Percentiles rank a stretch among this genome's conserved stretches.
phyloP scores from a whole-genome alignment of 768 basidiomycete species.

The Pilatotrama ljubarskyi region DNA sequence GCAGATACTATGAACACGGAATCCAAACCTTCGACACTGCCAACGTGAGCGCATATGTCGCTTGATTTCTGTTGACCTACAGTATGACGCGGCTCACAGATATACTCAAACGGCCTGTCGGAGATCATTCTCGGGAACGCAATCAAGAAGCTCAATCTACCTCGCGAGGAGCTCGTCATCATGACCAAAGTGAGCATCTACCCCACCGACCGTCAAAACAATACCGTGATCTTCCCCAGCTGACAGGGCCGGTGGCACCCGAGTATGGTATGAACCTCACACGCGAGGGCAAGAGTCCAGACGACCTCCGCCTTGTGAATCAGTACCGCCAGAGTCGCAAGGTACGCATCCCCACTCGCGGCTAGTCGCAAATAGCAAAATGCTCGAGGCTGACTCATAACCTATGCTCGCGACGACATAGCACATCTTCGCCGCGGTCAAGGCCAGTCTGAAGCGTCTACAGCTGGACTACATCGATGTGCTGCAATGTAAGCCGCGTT shows the following conservation, averaged over 20 bases:
- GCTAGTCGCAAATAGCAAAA: not conserved
- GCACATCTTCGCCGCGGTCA: conserved; percentile 74
- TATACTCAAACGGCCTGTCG: conserved; percentile 39
- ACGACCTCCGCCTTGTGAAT: conserved; percentile 37
- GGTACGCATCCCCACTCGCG: conserved; percentile 2
- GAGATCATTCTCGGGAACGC: conserved; percentile 47
- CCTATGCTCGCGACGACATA: conserved; percentile 32
- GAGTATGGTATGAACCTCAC: conserved; percentile 8
- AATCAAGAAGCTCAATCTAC: conserved; percentile 43
- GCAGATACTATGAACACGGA: conserved; percentile 42
- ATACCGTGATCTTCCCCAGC: not conserved
- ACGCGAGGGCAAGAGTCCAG: conserved; percentile 7
- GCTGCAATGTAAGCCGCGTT: conserved; percentile 20
- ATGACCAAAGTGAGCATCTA: conserved; percentile 45
- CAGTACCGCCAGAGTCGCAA: conserved; percentile 36
- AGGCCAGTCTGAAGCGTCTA: conserved; percentile 61
- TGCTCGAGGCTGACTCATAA: not conserved
- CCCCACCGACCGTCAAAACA: not conserved
- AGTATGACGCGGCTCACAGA: conserved; percentile 5
- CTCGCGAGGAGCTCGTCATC: conserved; percentile 49
- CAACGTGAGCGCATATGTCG: conserved; percentile 20
- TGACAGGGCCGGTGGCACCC: conserved; percentile 9
- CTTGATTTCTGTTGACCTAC: not conserved
- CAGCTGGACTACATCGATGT: conserved; percentile 65
- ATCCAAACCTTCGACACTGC: conserved; percentile 41